phyloP scores from a whole-genome alignment of 2,329 filamentous ascomycete genomes.

The Zymoseptoria passerinii region DNA sequence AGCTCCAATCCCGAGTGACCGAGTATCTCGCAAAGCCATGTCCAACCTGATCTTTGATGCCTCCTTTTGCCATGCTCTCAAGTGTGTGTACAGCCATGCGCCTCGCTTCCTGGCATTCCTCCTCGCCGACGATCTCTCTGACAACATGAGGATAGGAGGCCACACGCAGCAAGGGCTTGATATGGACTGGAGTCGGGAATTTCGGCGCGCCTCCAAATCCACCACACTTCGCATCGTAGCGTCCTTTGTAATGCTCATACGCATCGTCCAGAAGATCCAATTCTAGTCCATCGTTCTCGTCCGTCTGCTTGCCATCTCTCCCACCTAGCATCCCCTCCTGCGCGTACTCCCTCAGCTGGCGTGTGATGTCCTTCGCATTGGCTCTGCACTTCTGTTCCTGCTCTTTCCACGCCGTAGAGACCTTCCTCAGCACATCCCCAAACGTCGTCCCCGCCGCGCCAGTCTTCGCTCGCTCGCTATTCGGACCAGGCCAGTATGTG shows the following conservation, averaged over 20 bases:
- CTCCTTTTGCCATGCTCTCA: constrained; percentile 64
- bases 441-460: constrained; percentile 61
- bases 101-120: constrained; percentile 64
- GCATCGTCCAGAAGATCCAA: constrained; percentile 88
- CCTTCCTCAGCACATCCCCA: constrained; percentile 71
- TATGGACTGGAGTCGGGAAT: constrained; percentile 79
- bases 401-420: constrained; percentile 65
- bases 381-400: constrained; percentile 76
- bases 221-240: constrained; percentile 70
- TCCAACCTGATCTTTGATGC: constrained; percentile 67
- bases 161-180: constrained; percentile 72
- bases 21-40: constrained; percentile 79
- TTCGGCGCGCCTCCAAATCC: constrained; percentile 75
- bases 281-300: constrained; percentile 62
- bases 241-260: constrained; percentile 66
- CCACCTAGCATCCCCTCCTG: constrained; percentile 66
- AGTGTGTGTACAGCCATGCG: constrained; percentile 76
- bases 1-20: constrained; percentile 81
- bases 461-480: constrained; percentile 39
- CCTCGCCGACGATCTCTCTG: constrained; percentile 75
- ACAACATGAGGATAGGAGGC: constrained; percentile 63
- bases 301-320: constrained; percentile 18
- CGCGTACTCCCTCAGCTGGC: constrained; percentile 76
- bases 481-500: constrained; percentile 87
- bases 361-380: constrained; percentile 73